These are phyloP conservation scores for Grigorovia jiainica DNA, from an alignment of 805 yeast genomes.

Conservation along the genomic window DNA sequence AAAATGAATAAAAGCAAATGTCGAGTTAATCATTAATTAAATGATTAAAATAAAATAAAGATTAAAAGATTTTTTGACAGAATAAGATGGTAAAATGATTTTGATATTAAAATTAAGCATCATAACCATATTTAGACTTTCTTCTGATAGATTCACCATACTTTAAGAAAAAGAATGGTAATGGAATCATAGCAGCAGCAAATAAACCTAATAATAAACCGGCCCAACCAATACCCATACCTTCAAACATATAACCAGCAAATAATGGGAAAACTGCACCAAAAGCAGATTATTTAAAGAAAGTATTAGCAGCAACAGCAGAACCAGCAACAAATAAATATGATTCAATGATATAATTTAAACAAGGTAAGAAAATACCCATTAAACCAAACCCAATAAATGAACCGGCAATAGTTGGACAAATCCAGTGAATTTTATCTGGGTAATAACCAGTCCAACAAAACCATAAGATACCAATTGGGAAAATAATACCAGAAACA, in stretches of 20 bases:
- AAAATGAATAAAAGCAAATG: too few relatives aligned
- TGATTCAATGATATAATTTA: slow-evolving; percentile 65
- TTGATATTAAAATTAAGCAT: too few relatives aligned
- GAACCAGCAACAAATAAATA: slow-evolving; percentile 69
- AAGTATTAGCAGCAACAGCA: slow-evolving; percentile 65
- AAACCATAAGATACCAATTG: slow-evolving; percentile 77
- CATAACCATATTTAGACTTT: slow-evolving; percentile 47
- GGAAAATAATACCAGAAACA: slow-evolving; percentile 59
- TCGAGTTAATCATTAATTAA: too few relatives aligned
- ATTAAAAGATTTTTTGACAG: too few relatives aligned
- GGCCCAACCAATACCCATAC: slow-evolving; percentile 71
- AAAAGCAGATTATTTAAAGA: slow-evolving; percentile 55
- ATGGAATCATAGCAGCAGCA: slow-evolving; percentile 48
- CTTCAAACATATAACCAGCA: slow-evolving; percentile 58
- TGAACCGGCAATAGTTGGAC: slow-evolving; percentile 59
- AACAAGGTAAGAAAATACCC: slow-evolving; percentile 56
- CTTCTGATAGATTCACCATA: slow-evolving; percentile 50
- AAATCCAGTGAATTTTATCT: slow-evolving; percentile 66
- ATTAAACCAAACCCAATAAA: slow-evolving; percentile 61
- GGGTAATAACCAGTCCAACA: slow-evolving; percentile 81
- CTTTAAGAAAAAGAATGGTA: slow-evolving; percentile 55
- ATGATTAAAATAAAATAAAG: too few relatives aligned
- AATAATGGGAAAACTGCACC: slow-evolving; percentile 70
- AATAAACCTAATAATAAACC: slow-evolving; percentile 61
- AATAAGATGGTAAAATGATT: too few relatives aligned